phyloP scores from a whole-genome alignment of 2,329 filamentous ascomycete genomes.

The Septoria linicola region DNA sequence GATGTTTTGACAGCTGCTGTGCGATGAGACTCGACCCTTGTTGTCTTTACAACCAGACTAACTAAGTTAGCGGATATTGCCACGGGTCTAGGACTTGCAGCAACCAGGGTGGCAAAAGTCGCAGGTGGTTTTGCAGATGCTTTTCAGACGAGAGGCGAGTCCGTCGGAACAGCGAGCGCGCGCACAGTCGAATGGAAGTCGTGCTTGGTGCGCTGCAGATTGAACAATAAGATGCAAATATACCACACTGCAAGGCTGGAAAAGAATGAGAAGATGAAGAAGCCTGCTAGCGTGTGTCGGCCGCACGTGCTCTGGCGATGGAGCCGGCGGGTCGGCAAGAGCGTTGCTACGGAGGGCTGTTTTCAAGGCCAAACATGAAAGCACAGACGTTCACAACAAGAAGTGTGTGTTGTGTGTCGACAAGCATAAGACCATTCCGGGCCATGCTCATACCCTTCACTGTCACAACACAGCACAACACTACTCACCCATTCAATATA shows the following conservation, averaged over 20 bases:
- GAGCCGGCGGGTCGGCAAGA: constrained; percentile 3
- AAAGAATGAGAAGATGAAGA: too few species aligned
- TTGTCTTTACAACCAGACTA: constrained; percentile 10
- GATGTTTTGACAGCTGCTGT: constrained; percentile 9
- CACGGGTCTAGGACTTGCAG: background rate
- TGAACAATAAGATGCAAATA: too few species aligned
- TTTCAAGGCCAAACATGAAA: constrained; percentile 4
- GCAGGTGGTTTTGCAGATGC: background rate
- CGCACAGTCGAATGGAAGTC: background rate
- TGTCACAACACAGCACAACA: background rate
- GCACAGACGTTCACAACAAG: constrained; percentile 12
- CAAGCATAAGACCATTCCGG: background rate
- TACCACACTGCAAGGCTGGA: too few species aligned
- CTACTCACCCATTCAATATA: background rate
- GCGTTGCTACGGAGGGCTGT: constrained; percentile 3
- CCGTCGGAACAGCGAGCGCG: background rate
- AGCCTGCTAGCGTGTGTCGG: too few species aligned
- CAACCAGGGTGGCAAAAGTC: background rate
- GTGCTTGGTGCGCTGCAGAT: too few species aligned
- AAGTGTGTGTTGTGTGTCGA: background rate
- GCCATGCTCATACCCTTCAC: background rate
- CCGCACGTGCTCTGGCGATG: too few species aligned
- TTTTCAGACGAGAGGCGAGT: too few species aligned
- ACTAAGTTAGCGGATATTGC: constrained; percentile 8
- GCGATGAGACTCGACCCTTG: constrained; percentile 9